Evolutionary conservation across 1,284 basidiomycete species (phyloP).

Genomic region (Ceratobasidium sp.): DNA sequence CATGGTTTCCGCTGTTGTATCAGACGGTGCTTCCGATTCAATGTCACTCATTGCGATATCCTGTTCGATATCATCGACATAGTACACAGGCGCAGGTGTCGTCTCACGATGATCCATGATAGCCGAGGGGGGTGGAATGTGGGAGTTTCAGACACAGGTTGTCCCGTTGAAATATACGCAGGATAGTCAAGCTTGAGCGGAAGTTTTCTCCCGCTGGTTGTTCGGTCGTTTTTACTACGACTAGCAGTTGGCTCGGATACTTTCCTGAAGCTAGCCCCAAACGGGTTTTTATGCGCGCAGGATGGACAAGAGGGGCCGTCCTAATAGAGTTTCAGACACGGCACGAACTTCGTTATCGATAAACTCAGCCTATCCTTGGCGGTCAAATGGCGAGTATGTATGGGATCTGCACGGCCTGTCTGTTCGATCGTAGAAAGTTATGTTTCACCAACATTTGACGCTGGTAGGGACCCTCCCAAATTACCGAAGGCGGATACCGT

Average conservation of each 20-base stretch:
- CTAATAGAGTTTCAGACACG: background rate
- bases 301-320: background rate
- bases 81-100: conserved; percentile 22
- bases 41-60: conserved; percentile 29
- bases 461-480: background rate
- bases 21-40: conserved; percentile 24
- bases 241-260: background rate
- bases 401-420: background rate
- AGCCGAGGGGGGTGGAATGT: background rate
- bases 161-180: background rate
- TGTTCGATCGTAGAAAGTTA: background rate
- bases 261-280: background rate
- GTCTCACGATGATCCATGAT: conserved; percentile 10
- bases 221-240: background rate
- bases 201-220: background rate
- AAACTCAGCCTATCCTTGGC: background rate
- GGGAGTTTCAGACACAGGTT: background rate
- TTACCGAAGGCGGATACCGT: background rate
- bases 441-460: background rate
- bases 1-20: conserved; percentile 34
- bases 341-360: background rate
- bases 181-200: background rate
- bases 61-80: conserved; percentile 14
- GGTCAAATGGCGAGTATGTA: background rate
- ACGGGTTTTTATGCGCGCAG: background rate